Evolutionary conservation across 2,329 filamentous ascomycete genomes (phyloP).

Genomic region (Corinectria fuckeliana): DNA sequence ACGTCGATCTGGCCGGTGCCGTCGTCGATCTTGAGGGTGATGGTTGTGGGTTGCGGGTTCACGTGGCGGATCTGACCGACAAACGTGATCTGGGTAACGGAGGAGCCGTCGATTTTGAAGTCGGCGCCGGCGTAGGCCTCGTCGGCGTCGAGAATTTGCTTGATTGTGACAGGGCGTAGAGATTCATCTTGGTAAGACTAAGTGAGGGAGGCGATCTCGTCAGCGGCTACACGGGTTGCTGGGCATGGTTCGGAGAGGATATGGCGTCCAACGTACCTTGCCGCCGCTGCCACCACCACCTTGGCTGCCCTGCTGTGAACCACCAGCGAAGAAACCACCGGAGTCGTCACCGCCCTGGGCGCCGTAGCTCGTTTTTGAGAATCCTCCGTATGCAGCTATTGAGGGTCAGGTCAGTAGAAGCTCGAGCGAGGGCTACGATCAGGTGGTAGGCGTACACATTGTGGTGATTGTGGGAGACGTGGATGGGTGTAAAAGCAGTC

Average conservation of each 20-base stretch:
- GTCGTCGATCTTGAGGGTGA: slow-evolving; percentile 93
- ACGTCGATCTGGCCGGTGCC: slow-evolving; percentile 92
- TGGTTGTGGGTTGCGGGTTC: slow-evolving; percentile 85
- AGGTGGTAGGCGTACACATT: slow-evolving; percentile 43
- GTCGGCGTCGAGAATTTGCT: slow-evolving; percentile 86
- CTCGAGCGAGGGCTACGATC: neutral
- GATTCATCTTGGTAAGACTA: slow-evolving; percentile 79
- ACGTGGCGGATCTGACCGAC: slow-evolving; percentile 91
- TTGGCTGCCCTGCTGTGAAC: slow-evolving; percentile 66
- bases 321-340: slow-evolving; percentile 67
- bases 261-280: slow-evolving; percentile 47
- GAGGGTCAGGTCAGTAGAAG: slow-evolving; percentile 13
- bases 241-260: neutral
- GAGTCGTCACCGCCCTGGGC: slow-evolving; percentile 64
- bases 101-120: slow-evolving; percentile 81
- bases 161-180: slow-evolving; percentile 91
- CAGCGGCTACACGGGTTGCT: slow-evolving; percentile 4
- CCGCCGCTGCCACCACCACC: slow-evolving; percentile 47
- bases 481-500: slow-evolving; percentile 22
- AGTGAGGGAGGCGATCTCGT: slow-evolving; percentile 5
- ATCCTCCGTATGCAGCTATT: slow-evolving; percentile 58
- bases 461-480: slow-evolving; percentile 29
- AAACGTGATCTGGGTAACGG: slow-evolving; percentile 76
- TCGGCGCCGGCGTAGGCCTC: slow-evolving; percentile 75
- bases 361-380: slow-evolving; percentile 55